Percentiles rank a stretch among this genome's conserved stretches.
Conservation (phyloP, 192 early-diverging fungal genomes). For the Coemansia sp. region DNA sequence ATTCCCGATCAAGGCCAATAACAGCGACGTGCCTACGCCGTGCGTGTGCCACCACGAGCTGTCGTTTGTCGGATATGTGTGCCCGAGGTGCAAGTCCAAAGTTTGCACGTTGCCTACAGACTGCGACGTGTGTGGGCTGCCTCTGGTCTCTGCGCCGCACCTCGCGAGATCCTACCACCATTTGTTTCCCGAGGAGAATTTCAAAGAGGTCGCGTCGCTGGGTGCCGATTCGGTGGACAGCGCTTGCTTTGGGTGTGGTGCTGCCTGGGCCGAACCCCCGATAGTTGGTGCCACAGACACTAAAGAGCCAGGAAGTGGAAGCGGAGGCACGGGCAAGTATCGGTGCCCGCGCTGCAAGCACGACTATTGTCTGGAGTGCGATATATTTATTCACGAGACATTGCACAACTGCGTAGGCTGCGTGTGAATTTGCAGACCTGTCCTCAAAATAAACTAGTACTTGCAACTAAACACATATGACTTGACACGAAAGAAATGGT, state of each 20-base stretch:
- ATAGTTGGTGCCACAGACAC: conserved; percentile 12
- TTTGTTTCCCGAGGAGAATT: conserved; percentile 91
- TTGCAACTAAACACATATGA: too few species aligned
- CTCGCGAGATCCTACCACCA: conserved; percentile 94
- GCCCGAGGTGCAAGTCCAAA: conserved; percentile 80
- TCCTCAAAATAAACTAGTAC: too few species aligned
- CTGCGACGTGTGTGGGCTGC: conserved; percentile 88
- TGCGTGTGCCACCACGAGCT: conserved; percentile 84
- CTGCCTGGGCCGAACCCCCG: conserved; percentile 13
- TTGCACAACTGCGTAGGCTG: conserved; percentile 90
- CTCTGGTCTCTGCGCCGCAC: conserved; percentile 87
- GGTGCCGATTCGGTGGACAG: conserved; percentile 15
- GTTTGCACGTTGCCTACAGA: conserved; percentile 91
- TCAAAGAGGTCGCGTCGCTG: conserved; percentile 72
- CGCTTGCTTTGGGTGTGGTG: conserved; percentile 51
- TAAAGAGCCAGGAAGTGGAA: not conserved
- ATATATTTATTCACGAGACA: conserved; percentile 91
- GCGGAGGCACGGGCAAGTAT: conserved; percentile 42
- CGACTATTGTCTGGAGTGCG: conserved; percentile 90
- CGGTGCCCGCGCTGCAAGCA: conserved; percentile 78
- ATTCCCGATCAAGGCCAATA: conserved; percentile 66
- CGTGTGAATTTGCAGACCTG: too few species aligned
- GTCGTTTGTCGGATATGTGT: conserved; percentile 75
- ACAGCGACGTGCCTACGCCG: conserved; percentile 44
- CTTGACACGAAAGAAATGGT: too few species aligned